These are phyloP conservation scores for Catunica adiposa DNA, from an alignment of 2,329 filamentous ascomycete genomes.

Conservation along the genomic window DNA sequence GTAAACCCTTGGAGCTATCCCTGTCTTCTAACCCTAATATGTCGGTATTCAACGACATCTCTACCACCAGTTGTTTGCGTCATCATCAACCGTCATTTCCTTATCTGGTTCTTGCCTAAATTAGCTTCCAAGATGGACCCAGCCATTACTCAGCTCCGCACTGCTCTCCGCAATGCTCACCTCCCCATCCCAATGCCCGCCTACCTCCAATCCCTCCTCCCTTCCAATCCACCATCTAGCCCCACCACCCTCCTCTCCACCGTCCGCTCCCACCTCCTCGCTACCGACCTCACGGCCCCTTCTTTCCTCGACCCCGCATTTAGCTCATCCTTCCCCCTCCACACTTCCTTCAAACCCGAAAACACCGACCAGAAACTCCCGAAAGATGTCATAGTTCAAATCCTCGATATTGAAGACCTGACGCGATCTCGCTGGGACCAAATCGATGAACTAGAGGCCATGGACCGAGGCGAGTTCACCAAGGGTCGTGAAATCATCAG, in stretches of 20 bases:
- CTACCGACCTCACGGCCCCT: conserved; percentile 55
- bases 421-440: conserved; percentile 69
- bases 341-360: conserved; percentile 33
- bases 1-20: background rate
- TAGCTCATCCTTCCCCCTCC: conserved; percentile 32
- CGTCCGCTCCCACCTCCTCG: conserved; percentile 62
- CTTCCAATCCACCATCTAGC: conserved; percentile 36
- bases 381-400: conserved; percentile 56
- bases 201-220: conserved; percentile 50
- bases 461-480: conserved; percentile 55
- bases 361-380: conserved; percentile 39
- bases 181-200: conserved; percentile 34
- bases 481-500: conserved; percentile 70
- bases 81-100: background rate
- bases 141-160: conserved; percentile 30
- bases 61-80: background rate
- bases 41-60: background rate
- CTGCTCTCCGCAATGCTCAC: conserved; percentile 34
- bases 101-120: background rate
- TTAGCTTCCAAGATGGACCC: conserved; percentile 20
- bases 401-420: conserved; percentile 76
- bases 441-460: conserved; percentile 62
- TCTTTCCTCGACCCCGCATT: conserved; percentile 29
- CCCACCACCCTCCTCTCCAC: conserved; percentile 61
- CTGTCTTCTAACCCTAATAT: background rate